Evolutionary conservation across 2,329 filamentous ascomycete genomes (phyloP).

Genomic region (Amphichorda felina): DNA sequence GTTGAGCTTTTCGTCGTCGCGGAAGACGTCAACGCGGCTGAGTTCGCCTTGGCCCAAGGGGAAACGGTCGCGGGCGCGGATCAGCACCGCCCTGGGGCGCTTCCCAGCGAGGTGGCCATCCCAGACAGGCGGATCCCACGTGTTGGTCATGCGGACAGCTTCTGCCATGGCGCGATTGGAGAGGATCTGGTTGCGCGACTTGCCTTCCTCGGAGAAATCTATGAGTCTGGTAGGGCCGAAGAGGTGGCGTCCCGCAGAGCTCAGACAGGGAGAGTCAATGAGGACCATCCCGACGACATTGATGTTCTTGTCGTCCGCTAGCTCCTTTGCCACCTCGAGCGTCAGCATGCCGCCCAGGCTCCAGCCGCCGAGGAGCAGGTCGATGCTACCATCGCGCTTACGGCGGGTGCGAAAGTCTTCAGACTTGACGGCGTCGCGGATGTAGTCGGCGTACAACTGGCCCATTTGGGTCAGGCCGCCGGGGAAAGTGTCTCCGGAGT

Average conservation of each 20-base stretch:
- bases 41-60: constrained; percentile 15
- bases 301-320: constrained; percentile 23
- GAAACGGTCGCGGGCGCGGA: constrained; percentile 30
- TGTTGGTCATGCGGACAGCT: constrained; percentile 24
- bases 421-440: constrained; percentile 23
- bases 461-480: constrained; percentile 45
- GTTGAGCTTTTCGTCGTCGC: constrained; percentile 29
- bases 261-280: constrained; percentile 36
- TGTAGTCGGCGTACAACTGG: constrained; percentile 31
- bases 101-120: constrained; percentile 10
- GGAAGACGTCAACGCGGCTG: constrained; percentile 24
- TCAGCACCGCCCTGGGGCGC: constrained; percentile 28
- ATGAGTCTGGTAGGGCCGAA: constrained; percentile 2
- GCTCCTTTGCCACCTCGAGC: constrained; percentile 34
- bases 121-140: constrained; percentile 29
- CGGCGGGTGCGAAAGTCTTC: constrained; percentile 14
- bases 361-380: constrained; percentile 43
- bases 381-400: constrained; percentile 13
- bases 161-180: constrained; percentile 27
- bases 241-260: constrained; percentile 3
- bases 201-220: constrained; percentile 14
- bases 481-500: constrained; percentile 30
- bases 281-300: constrained; percentile 37
- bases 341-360: constrained; percentile 40
- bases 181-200: constrained; percentile 20